Evolutionary conservation across 139 green algal species (phyloP), one percentile per base, ranked within the genome.

Genomic region (Closterium sp.): DNA sequence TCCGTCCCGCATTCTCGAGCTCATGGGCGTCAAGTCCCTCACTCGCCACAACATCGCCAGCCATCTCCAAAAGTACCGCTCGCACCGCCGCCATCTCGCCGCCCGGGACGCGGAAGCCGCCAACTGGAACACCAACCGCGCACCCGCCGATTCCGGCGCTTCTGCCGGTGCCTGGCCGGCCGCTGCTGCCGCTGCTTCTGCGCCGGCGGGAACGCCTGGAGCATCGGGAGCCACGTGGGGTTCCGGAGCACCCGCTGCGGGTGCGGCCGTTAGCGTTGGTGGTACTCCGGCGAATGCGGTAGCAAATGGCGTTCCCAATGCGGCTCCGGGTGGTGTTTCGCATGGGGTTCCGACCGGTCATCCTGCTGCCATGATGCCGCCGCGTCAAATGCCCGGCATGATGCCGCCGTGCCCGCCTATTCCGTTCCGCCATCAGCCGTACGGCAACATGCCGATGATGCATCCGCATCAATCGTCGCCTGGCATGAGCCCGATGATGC

Each of bases 1-100:
- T 6, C 95, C 95, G 7, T 93, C 86, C 70, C 88, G 92, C 30
- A 96, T 97, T 86, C 62, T 96, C 87, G 93, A 96, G 86, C 85
- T 86, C 62, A 97, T 97, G 95, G 92, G 94, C 31, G 95, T 94
- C 28, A 31, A n/a, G 2, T 95, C 89, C 32, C 91, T 97, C 32
- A 97, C 95, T 17, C 91, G 95, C 31, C 93, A 96, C 50, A 96
- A 97, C 92, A 93, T 97, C 31, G 95, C 95, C 84, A 95, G 87
- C 90, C 95, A 96, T 92, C 92, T 96, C 85, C 85, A 97, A 88
- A 95, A 95, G 50, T 95, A 95, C 90, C 87, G 93, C 62, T 94
- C 93, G 31, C 93, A 94, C 70, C 85, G 86, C 29, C 50, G 91
- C 11, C 93, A 94, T 30, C 24, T 95, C 50, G 31, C 85, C 11